These are phyloP conservation scores for Colletotrichum incanum DNA, from an alignment of 2,329 filamentous ascomycete species.

Conservation along the genomic window DNA sequence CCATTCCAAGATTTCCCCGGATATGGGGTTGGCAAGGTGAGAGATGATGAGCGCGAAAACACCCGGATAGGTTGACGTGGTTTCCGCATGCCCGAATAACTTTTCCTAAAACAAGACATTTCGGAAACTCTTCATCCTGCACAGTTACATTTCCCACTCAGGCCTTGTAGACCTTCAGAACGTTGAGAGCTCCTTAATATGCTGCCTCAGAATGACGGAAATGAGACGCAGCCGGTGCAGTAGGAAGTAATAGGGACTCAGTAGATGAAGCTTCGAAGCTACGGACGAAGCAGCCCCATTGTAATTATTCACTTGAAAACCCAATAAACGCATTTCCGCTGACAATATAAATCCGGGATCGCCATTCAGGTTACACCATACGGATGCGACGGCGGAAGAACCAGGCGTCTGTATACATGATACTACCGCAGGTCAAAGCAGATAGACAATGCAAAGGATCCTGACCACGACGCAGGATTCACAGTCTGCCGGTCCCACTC, in stretches of 20 bases:
- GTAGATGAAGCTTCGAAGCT: no score
- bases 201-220: neutral
- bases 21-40: conserved; percentile 5
- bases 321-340: neutral
- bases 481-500: neutral
- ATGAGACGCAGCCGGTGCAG: neutral
- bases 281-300: neutral
- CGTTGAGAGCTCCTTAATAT: neutral
- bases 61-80: neutral
- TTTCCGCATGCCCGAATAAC: neutral
- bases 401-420: neutral
- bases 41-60: neutral
- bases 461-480: neutral
- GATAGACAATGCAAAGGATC: neutral
- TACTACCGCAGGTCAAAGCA: neutral
- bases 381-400: neutral
- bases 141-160: neutral
- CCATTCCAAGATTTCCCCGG: conserved; percentile 2
- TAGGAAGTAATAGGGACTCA: no score
- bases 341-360: no score
- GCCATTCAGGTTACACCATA: neutral
- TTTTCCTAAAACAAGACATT: neutral
- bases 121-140: neutral
- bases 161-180: neutral
- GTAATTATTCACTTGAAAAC: neutral